phyloP scores from a whole-genome alignment of 2,329 filamentous ascomycete genomes.

The Aureobasidium subglaciale region DNA sequence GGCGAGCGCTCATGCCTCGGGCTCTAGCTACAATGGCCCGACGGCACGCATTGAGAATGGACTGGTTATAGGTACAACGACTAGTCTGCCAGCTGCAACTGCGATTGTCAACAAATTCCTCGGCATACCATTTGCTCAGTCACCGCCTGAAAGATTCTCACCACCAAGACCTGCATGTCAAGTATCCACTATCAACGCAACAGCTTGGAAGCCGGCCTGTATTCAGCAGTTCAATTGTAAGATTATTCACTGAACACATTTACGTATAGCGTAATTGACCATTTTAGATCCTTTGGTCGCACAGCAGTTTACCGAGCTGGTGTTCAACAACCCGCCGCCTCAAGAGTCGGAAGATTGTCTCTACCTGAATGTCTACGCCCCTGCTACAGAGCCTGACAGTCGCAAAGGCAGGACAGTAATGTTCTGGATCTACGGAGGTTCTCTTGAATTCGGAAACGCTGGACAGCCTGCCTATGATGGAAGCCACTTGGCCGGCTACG shows the following conservation, averaged over 20 bases:
- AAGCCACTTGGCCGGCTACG: constrained; percentile 27
- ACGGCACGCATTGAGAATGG: constrained; percentile 26
- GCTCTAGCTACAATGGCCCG: constrained; percentile 16
- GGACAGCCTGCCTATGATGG: constrained; percentile 27
- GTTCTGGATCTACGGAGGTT: constrained; percentile 32
- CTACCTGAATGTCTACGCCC: constrained; percentile 30
- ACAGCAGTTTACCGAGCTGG: constrained; percentile 25
- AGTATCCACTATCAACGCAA: constrained; percentile 22
- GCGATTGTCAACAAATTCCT: constrained; percentile 30
- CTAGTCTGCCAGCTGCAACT: constrained; percentile 25
- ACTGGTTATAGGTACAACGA: constrained; percentile 24
- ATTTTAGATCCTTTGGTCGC: constrained; percentile 22
- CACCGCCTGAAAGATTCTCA: constrained; percentile 27
- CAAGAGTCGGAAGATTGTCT: constrained; percentile 31
- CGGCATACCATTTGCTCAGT: constrained; percentile 29
- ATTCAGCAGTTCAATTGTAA: constrained; percentile 26
- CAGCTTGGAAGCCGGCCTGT: constrained; percentile 26
- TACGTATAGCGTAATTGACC: constrained; percentile 3
- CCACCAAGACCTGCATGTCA: constrained; percentile 18
- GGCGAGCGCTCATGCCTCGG: not conserved
- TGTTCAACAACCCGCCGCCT: constrained; percentile 28
- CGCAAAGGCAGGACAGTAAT: constrained; percentile 26
- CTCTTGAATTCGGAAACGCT: constrained; percentile 27
- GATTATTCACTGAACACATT: not conserved
- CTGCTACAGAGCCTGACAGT: constrained; percentile 23